Evolutionary conservation across 2,329 filamentous ascomycete species (phyloP), one percentile per base, ranked within the genome.

Genomic region (Fusarium luffae): DNA sequence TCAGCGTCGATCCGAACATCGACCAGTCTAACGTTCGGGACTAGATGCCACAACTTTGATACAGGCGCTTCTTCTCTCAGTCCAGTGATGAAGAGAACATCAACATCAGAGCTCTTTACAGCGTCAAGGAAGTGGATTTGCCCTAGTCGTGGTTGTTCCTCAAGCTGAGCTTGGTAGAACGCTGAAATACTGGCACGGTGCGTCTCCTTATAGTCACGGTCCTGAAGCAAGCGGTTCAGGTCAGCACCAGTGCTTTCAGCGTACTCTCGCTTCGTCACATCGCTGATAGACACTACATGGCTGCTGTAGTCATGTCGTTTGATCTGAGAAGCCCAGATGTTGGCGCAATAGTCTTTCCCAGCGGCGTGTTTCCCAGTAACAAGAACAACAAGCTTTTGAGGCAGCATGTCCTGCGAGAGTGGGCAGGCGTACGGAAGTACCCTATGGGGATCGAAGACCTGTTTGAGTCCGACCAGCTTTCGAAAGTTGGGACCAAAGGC

Each of bases 11-110:
- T 78, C 19, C 75, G 79, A 64, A 90, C 77, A 34, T 90, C 88
- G 48, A 90, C 34, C 19, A 91, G 60, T 66, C 79, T 85, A 63
- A 79, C 84, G 3, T 81, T 75, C 50, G 87, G 82, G 13, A 89
- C 84, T 25, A 89, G 72, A 78, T 86, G 84, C n/a, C 85, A 85
- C 0, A 88, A 84, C 14, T 66, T 43, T 64, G 85, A 79, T 13
- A 90, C 81, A 0, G 88, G 89, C 7, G 87, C 84, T 49, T 86
- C 78, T 50, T 91, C 89, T 80, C 87, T 85, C 85, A 90, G 86
- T 0, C 88, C 88, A 1, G 88, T 90, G 68, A 92, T 85, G 1
- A 91, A 60, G 44, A 91, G 77, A 49, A 90, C 86, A 59, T 89
- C 85, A 4, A 82, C 78, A 74, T 82, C 81, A 51, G 81, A 79